Base-by-base conservation (phyloP, 352 stramenopile species). In the Pythium brassicae region DNA sequence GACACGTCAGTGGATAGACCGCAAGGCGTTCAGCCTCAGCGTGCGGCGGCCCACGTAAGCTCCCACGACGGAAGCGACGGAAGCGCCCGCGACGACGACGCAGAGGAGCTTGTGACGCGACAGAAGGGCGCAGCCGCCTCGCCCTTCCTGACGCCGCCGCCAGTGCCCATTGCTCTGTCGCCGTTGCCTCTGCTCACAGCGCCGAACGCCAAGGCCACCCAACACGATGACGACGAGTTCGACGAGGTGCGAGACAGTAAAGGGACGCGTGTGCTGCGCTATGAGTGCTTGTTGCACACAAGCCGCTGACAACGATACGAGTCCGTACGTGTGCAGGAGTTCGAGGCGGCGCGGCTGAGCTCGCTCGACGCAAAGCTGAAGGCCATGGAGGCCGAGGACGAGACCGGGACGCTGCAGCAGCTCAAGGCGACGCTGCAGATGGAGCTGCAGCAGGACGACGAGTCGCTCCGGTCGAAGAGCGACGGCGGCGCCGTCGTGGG, bases 371-470 rank as follows among this genome's bases (percentile, higher is more conserved):
- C 79, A 25, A 83, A 84, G 37, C 69, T 94, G n/a, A 78, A 87
- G 62, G 78, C 80, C 12, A 94, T 94, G 84, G 84, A 94, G 45
- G 81, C 79, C 0, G 81, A 92, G 37, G 83, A 94, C 57, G 78
- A 89, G 32, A 92, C 79, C 8, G 82, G 83, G 3, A 86, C 75
- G 25, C 71, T 94, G 3, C 77, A 91, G 61, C 69, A 91, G 56
- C 65, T 94, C 50, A 92, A 92, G 61, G 77, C 66, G 5, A 86
- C 74, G 19, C 59, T 91, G 53, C 72, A 86, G 58, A 63, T 83
- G 50, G 71, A 86, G 48, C 63, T 84, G 23, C 70, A 80, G 64
- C 59, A 71, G 15, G 66, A 83, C n/a, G 57, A 81, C 54, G 80
- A 69, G n/a, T 53, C 45, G 27, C 57, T 54, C 35, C 73, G 59